Base-by-base conservation (phyloP, 805 yeast genomes). In the Cyberlindnera saturnus region DNA sequence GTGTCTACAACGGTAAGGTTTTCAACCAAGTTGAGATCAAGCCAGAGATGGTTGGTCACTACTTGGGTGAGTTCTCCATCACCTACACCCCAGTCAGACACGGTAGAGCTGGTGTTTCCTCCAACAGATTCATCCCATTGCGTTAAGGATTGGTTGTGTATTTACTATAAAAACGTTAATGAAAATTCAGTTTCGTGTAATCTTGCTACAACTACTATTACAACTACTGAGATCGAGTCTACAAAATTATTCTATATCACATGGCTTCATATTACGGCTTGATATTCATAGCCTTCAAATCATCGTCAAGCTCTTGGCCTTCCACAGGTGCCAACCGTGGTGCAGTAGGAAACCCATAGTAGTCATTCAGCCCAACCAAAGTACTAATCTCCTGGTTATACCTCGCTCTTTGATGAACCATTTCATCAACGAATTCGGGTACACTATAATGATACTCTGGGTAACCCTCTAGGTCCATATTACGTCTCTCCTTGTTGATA, bases 31-130 rank as follows among this genome's bases (percentile, higher is more conserved):
- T 93, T 73, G 99, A 93, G 76, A 78, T 93, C 77, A 89, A 79
- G 75, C 96, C 99, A 68, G 99, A 93, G 81, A 93, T 93, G 99
- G 90, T 91, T 71, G 98, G 99, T 72, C 96, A 91, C 86, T 93
- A 93, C 95, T 86, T 93, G 67, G 99, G 97, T 79, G 99, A 93
- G 81, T 93, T 93, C 88, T 91, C 99, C 67, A 93, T 93, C 77
- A 80, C 99, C 65, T 93, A 93, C 82, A 86, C 96, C 74, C 99
- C 99, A 71, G 97, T 91, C 72, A 88, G 95, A 82, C 99, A 95
- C 82, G 97, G 97, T 84, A 84, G 93, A 80, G 90, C 95, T 65
- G 95, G 76, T 67, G 77, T 85, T 74, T 74, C 85, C 73, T 67
- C 75, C 73, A 73, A 58, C 61, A 74, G 86, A 73, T 83, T 83